Percentiles rank a stretch among this genome's conserved stretches.
phyloP scores from a whole-genome alignment of 2,329 filamentous ascomycete genomes.

The Hirsutella minnesotensis region DNA sequence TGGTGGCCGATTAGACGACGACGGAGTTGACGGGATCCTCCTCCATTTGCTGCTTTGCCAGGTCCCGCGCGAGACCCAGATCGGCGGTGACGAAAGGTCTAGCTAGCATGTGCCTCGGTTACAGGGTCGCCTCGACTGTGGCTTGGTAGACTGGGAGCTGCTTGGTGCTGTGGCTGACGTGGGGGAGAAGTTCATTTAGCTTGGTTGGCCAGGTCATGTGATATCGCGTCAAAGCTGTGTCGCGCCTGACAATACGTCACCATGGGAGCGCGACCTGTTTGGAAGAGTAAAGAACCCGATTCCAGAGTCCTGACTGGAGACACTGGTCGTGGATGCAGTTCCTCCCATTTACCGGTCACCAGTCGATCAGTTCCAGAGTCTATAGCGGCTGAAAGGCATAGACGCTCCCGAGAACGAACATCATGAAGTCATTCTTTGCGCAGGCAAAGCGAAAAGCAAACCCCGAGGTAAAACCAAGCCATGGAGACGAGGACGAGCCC shows the following conservation, averaged over 20 bases:
- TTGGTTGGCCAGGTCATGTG: conserved; percentile 12
- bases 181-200: conserved; percentile 5
- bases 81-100: not conserved
- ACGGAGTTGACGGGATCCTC: too few species aligned
- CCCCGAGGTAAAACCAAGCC: conserved; percentile 13
- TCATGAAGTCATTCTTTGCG: conserved; percentile 47
- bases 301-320: too few species aligned
- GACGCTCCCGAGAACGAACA: conserved; percentile 2
- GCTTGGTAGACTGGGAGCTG: not conserved
- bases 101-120: conserved; percentile 23
- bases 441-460: conserved; percentile 37
- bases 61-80: too few species aligned
- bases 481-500: conserved; percentile 50
- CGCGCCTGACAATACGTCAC: not conserved
- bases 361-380: too few species aligned
- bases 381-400: too few species aligned
- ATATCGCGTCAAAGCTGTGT: conserved; percentile 9
- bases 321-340: too few species aligned
- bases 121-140: not conserved
- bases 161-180: conserved; percentile 3
- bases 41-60: too few species aligned
- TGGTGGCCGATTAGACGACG: too few species aligned
- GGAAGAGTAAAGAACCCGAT: too few species aligned
- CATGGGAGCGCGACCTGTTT: not conserved
- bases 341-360: too few species aligned